Evolutionary conservation across 768 basidiomycete genomes (phyloP).

Genomic region (Tubosaeta sp.): DNA sequence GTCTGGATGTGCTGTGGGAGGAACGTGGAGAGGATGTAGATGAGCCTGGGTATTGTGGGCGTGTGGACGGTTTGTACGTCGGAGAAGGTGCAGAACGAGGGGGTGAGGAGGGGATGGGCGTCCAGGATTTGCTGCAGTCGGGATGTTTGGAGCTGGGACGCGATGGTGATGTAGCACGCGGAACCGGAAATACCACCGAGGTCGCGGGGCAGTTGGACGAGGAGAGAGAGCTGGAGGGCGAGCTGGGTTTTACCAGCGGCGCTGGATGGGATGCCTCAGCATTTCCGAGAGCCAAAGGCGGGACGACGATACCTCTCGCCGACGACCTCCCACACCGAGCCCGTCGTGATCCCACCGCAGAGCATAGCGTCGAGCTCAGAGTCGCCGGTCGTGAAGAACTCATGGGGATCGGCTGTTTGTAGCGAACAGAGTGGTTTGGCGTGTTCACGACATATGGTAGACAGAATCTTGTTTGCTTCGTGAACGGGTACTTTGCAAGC

Average conservation of each 20-base stretch:
- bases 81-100: constrained; percentile 42
- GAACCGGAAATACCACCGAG: constrained; percentile 62
- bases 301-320: constrained; percentile 70
- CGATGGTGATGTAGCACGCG: constrained; percentile 75
- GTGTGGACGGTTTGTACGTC: constrained; percentile 61
- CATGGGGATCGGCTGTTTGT: constrained; percentile 38
- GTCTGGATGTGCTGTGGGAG: constrained; percentile 50
- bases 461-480: constrained; percentile 49
- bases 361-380: constrained; percentile 58
- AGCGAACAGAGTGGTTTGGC: constrained; percentile 39
- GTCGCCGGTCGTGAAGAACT: constrained; percentile 74
- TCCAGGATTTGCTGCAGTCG: constrained; percentile 66
- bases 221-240: constrained; percentile 76
- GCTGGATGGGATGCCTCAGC: constrained; percentile 39
- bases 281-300: background rate
- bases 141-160: constrained; percentile 60
- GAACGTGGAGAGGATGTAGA: constrained; percentile 49
- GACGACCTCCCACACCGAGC: constrained; percentile 82
- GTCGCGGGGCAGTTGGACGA: constrained; percentile 63
- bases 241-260: constrained; percentile 95
- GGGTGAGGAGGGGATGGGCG: constrained; percentile 44
- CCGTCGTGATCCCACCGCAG: constrained; percentile 74
- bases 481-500: constrained; percentile 48
- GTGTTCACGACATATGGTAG: constrained; percentile 44
- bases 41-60: constrained; percentile 50